Conservation (phyloP, 805 yeast species). For the Yarrowia divulgata region DNA sequence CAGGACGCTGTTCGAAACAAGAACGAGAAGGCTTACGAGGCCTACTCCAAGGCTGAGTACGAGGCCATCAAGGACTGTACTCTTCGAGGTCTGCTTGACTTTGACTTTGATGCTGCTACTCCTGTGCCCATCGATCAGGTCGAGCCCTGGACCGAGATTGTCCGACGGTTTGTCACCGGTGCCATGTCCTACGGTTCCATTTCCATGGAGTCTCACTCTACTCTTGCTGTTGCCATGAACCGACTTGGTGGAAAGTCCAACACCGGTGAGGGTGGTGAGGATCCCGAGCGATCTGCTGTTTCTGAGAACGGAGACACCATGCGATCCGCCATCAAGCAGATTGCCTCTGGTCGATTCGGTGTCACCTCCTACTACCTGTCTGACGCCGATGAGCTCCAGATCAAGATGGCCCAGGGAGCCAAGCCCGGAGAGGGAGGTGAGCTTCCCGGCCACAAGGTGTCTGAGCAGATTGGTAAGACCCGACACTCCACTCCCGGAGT, state of each 20-base stretch:
- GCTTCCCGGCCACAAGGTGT: constrained; percentile 92
- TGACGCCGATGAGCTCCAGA: constrained; percentile 97
- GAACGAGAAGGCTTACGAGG: constrained; percentile 90
- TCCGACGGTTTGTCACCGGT: constrained; percentile 97
- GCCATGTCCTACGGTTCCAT: constrained; percentile 99
- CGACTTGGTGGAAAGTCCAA: constrained; percentile 96
- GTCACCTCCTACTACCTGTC: constrained; percentile 93
- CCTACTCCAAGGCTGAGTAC: constrained; percentile 85
- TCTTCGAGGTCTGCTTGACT: constrained; percentile 89
- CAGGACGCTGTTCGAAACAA: constrained; percentile 99
- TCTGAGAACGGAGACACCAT: constrained; percentile 92
- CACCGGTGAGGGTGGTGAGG: constrained; percentile 99
- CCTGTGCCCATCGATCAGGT: constrained; percentile 96
- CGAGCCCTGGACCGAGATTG: constrained; percentile 99
- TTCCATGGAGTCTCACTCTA: constrained; percentile 98
- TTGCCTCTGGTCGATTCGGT: constrained; percentile 98
- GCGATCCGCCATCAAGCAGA: constrained; percentile 98
- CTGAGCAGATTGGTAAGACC: constrained; percentile 86
- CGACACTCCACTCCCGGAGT: constrained; percentile 97
- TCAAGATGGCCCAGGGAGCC: constrained; percentile 99
- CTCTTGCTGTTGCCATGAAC: constrained; percentile 98
- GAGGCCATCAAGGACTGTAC: constrained; percentile 94
- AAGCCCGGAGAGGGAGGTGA: constrained; percentile 99
- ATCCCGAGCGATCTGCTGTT: constrained; percentile 83
- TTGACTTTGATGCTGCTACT: constrained; percentile 73